A percentile compares a stretch with the other conserved stretches of the same genome.
These are phyloP conservation scores for Darksidea phi DNA, from an alignment of 495 filamentous ascomycete genomes.

Conservation along the genomic window DNA sequence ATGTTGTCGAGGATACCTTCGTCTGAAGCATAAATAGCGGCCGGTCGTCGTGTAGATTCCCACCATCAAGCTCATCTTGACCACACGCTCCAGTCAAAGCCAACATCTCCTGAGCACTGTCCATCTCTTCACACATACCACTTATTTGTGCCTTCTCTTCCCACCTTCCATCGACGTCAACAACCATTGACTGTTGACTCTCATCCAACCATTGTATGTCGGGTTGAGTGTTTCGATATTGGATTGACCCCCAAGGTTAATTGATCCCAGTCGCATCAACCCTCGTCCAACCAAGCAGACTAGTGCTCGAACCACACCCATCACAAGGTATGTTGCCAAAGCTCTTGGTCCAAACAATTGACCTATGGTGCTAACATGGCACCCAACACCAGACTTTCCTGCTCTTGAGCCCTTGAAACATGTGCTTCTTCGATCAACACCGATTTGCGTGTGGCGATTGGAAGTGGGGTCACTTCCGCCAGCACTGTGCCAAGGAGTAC, in stretches of 20 bases:
- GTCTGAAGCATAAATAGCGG: slow-evolving; percentile 38
- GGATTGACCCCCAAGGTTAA: slow-evolving; percentile 31
- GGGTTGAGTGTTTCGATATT: slow-evolving; percentile 19
- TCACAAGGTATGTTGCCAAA: slow-evolving; percentile 32
- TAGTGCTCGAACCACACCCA: slow-evolving; percentile 6
- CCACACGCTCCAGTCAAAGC: slow-evolving; percentile 22
- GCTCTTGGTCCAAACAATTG: slow-evolving; percentile 32
- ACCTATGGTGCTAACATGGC: slow-evolving; percentile 25
- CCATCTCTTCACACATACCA: slow-evolving; percentile 30
- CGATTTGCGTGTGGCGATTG: slow-evolving; percentile 77
- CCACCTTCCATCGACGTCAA: slow-evolving; percentile 10
- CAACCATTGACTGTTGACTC: slow-evolving; percentile 3
- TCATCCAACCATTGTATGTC: slow-evolving; percentile 34
- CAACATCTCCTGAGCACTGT: slow-evolving; percentile 16
- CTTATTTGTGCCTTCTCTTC: slow-evolving; percentile 29
- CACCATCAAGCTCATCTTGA: slow-evolving; percentile 31
- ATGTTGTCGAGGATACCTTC: slow-evolving; percentile 5
- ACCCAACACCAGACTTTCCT: slow-evolving; percentile 7
- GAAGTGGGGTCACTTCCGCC: slow-evolving; percentile 93
- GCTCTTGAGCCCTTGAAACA: slow-evolving; percentile 41
- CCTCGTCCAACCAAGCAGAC: slow-evolving; percentile 23
- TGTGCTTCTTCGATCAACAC: slow-evolving; percentile 67
- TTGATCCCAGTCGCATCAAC: slow-evolving; percentile 16
- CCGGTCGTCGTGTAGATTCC: slow-evolving; percentile 11
- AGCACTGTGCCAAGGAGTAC: slow-evolving; percentile 95